Base-by-base conservation (phyloP, 768 basidiomycete genomes). In the Pleurotus ostreatus region DNA sequence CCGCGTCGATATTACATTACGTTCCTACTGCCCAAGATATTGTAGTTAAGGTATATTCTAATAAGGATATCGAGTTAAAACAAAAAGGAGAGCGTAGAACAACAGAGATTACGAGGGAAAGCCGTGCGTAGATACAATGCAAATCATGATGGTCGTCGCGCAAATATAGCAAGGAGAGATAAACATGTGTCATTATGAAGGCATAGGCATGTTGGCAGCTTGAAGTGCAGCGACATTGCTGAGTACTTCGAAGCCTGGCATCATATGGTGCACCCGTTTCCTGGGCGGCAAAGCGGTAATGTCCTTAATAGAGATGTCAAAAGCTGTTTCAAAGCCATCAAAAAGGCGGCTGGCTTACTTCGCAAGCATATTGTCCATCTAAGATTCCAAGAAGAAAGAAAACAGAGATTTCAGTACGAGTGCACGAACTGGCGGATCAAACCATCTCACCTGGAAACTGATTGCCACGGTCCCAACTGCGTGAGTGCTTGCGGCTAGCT, bases 231-330 rank as follows among this genome's bases (percentile, higher is more conserved):
- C 51, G 49, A 78, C 71, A 58, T 72, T 77, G 64, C 74, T 78
- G 73, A 80, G 68, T 62, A 82, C 74, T 65, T 85, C 80, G 62
- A 80, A 83, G 13, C 75, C 74, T 47, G 78, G 74, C 70, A 85
- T 81, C 76, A 85, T 80, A 65, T 85, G 84, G 67, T 86, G 85
- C 18, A 79, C 71, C 55, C 85, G 81, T 70, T 87, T 86, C 64
- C 85, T 77, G 15, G 84, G 82, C 46, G 79, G 80, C 43, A 84
- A 64, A 41, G 73, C 74, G 57, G 80, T 67, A 60, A 84, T 72
- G 60, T 83, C 82, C 71, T 83, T 74, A 47, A 59, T 54, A 61
- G 41, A 60, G 58, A 59, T 55, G 61, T 51, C 66, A 58, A 64
- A 59, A 60, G 46, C 41, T 26, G 26, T 46, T 49, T 55, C 55